Evolutionary conservation across 2,329 filamentous ascomycete genomes (phyloP), one percentile per base, ranked within the genome.

Genomic region (Fonsecaea monophora): DNA sequence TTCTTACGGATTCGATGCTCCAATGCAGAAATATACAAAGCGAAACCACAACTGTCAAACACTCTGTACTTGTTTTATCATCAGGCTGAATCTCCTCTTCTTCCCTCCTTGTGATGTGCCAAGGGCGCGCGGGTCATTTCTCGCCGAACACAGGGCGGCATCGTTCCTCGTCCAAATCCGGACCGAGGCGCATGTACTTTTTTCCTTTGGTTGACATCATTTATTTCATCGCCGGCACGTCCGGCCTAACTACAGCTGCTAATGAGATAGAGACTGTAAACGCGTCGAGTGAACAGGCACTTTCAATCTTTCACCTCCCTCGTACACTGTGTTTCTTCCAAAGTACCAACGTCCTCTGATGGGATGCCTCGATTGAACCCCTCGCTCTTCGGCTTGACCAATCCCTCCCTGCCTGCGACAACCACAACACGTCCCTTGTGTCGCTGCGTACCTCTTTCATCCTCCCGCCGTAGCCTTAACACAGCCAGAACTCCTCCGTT

Each of bases 401-500:
- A 48, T 18, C 10, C 45, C 45, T 50, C 45, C 45, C 21, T 21
- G 40, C 15, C 53, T 35, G 12, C 53, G 4, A 9, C 18, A 6
- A 59, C 57, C 13, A 63, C 21, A 13, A 18, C 37, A 34, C 55
- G 64, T 1, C 7, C 54, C 8, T 5, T 53, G 21, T 7, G 37
- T 8, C 32, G 48, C 57, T 32, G 62, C 45, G 15, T 64, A 38
- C 18, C 56, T 57, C 15, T 55, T 32, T 38, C 59, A 50, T 12
- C 45, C 60, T 53, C 21, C 57, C 59, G 30, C 56, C 34, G 59
- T 32, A 55, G 15, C 58, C n/a, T 60, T 50, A 40, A n/a, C 55
- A 45, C 59, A 21, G 25, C n/a, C 34, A 50, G 32, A 30, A n/a
- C 45, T 32, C 48, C 34, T 9, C 77, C 78, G 0, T 82, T 85